Evolutionary conservation across 176 grass and related monocot genomes (phyloP).

Genomic region (Aegilops sharonensis): DNA sequence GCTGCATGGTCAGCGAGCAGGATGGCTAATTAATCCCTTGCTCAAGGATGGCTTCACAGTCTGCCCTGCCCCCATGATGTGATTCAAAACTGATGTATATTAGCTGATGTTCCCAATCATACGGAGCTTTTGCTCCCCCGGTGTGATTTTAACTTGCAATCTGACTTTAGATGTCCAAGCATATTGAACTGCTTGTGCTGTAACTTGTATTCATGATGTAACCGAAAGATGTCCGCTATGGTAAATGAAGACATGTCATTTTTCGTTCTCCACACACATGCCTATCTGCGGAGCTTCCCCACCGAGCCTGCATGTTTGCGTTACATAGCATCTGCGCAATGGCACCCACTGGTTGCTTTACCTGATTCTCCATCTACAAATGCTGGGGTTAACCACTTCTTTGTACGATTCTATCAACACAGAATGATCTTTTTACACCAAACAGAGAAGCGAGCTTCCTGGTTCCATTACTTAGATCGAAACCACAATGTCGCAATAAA

Average conservation of each 20-base stretch:
- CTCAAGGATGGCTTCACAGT: slow-evolving; percentile 24
- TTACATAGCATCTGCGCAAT: no score
- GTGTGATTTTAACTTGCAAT: slow-evolving; percentile 38
- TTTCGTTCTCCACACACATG: slow-evolving; percentile 22
- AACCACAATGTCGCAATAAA: no score
- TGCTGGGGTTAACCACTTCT: no score
- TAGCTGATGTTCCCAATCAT: slow-evolving; percentile 23
- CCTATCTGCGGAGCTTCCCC: neutral
- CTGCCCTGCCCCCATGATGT: neutral
- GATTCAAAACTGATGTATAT: slow-evolving; percentile 22
- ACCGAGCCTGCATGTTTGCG: neutral
- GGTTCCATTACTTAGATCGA: no score
- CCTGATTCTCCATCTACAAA: no score
- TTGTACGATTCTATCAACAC: no score
- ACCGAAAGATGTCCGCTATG: slow-evolving; percentile 21
- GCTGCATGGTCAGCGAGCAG: slow-evolving; percentile 37
- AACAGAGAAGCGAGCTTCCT: no score
- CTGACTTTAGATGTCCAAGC: slow-evolving; percentile 44
- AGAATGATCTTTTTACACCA: no score
- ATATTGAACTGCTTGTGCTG: slow-evolving; percentile 50
- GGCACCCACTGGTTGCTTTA: no score
- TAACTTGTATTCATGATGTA: slow-evolving; percentile 49
- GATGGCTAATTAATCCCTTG: slow-evolving; percentile 34
- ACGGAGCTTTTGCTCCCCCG: slow-evolving; percentile 1
- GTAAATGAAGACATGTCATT: slow-evolving; percentile 32